Percentiles rank a stretch among this genome's conserved stretches.
These are phyloP conservation scores for Phanerochaete sordida DNA, from an alignment of 768 basidiomycete species.

Conservation along the genomic window DNA sequence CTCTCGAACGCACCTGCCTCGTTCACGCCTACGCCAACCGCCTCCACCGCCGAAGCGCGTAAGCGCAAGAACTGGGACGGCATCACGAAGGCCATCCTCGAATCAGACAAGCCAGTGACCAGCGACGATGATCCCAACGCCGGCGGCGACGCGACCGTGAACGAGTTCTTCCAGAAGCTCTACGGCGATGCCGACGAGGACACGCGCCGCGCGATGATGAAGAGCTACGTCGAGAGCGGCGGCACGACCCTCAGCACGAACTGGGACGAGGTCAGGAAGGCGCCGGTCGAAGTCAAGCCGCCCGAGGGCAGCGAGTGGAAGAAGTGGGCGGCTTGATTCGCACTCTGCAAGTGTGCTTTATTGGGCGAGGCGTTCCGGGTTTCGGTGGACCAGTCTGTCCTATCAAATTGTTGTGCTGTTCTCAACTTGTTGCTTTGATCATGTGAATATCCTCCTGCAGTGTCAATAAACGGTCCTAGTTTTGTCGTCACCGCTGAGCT, in stretches of 20 bases:
- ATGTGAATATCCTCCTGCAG: not conserved
- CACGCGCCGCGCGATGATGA: constrained; percentile 94
- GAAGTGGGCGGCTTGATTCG: constrained; percentile 47
- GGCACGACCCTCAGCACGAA: constrained; percentile 96
- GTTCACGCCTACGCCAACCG: constrained; percentile 30
- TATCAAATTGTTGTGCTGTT: not conserved
- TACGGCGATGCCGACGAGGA: constrained; percentile 90
- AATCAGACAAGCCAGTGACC: constrained; percentile 64
- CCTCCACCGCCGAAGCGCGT: constrained; percentile 18
- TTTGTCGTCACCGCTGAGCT: no score
- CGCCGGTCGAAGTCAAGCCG: constrained; percentile 70
- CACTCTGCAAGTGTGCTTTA: not conserved
- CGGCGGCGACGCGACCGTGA: constrained; percentile 83
- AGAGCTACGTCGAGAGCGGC: constrained; percentile 92
- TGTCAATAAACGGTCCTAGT: not conserved
- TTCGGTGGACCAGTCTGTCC: not conserved
- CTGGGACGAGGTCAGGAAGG: constrained; percentile 85
- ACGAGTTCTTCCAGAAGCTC: constrained; percentile 88
- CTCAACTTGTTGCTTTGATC: not conserved
- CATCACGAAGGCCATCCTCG: constrained; percentile 65
- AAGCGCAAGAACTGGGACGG: constrained; percentile 87
- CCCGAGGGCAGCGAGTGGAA: constrained; percentile 84
- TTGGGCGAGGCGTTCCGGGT: not conserved
- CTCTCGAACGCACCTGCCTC: constrained; percentile 25
- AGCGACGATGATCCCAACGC: constrained; percentile 82